Evolutionary conservation across 176 grass and related monocot genomes (phyloP).

Genomic region (Secale cereale): DNA sequence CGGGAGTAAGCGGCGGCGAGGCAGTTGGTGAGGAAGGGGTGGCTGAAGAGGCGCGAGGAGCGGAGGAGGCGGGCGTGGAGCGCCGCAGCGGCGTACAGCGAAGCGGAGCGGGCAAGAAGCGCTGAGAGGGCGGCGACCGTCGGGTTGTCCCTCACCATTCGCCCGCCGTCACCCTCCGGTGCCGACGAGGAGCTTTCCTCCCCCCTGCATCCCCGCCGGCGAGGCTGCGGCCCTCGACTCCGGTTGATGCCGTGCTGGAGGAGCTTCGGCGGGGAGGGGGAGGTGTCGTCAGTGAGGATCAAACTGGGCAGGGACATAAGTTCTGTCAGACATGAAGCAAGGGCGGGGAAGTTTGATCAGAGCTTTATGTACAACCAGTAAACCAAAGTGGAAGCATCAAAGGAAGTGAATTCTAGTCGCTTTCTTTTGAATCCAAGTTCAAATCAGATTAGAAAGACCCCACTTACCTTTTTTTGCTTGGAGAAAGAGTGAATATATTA

Average conservation of each 20-base stretch:
- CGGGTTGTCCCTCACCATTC: not conserved
- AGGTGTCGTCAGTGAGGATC: too few species aligned
- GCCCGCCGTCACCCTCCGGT: not conserved
- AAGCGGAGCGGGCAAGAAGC: conserved; percentile 44
- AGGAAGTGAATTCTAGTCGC: too few species aligned
- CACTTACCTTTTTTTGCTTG: too few species aligned
- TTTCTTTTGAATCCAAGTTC: too few species aligned
- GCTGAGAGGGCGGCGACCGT: conserved; percentile 23
- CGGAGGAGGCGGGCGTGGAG: conserved; percentile 64
- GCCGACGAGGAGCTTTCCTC: not conserved
- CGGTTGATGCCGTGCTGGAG: not conserved
- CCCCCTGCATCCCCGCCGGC: not conserved
- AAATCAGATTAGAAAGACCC: too few species aligned
- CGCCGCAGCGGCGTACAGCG: conserved; percentile 28
- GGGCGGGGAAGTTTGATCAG: too few species aligned
- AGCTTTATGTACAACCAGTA: too few species aligned
- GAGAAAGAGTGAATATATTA: too few species aligned
- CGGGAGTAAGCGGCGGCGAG: conserved; percentile 60
- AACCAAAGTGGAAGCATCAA: too few species aligned
- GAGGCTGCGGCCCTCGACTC: not conserved
- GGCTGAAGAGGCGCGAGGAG: conserved; percentile 38
- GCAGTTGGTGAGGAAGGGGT: conserved; percentile 55
- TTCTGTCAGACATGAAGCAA: too few species aligned
- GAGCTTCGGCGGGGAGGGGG: too few species aligned
- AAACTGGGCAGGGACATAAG: too few species aligned